Evolutionary conservation across 75 land plant genomes (phyloP), one percentile per base, ranked within the genome.

Genomic region (Sequoiadendron giganteum): DNA sequence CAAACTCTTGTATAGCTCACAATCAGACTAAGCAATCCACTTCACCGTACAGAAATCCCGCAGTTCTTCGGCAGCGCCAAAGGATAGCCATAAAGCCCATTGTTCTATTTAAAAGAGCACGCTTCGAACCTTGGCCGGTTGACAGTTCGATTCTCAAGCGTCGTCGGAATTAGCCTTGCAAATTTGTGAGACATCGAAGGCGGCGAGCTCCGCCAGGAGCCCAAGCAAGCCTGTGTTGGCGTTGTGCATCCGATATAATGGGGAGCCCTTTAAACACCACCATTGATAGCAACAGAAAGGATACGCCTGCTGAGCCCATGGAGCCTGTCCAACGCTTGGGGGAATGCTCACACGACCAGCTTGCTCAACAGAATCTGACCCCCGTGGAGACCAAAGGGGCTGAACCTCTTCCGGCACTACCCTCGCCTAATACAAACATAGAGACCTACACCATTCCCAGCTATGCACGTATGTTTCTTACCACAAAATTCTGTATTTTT

Each of bases 1-100:
- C 99, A 97, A 11, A 96, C 99, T 0, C 91, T 97, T 0, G 95
- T 91, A 83, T 94, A 95, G 88, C 99, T 97, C 25, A 96, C 86
- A 39, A 95, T 91, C 90, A 97, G 68, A 84, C 99, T 95, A 6
- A 93, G 87, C 58, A 94, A 30, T 47, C 96, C 99, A 84, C 99
- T 97, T 13, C 97, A 92, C 58, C 91, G 42, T 36, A 96, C 90
- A 3, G 94, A 90, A 42, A 97, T 85, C 42, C 92, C 90, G 45
- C 86, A 92, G 49, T 86, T 80, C 86, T 75, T 90, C 81, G 89
- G 49, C 18, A 89, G 90, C 1, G 91, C 81, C 76, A 96, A 88
- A 1, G 96, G 99, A 86, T 93, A 97, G 54, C 99, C 96, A 83
- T 90, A 95, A 48, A 97, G 86, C 42, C 89, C 94, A 87, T 90